A percentile compares a stretch with the other conserved stretches of the same genome.
Conservation (phyloP, 2,329 filamentous ascomycete species). For the Colletotrichum chrysophilum region DNA sequence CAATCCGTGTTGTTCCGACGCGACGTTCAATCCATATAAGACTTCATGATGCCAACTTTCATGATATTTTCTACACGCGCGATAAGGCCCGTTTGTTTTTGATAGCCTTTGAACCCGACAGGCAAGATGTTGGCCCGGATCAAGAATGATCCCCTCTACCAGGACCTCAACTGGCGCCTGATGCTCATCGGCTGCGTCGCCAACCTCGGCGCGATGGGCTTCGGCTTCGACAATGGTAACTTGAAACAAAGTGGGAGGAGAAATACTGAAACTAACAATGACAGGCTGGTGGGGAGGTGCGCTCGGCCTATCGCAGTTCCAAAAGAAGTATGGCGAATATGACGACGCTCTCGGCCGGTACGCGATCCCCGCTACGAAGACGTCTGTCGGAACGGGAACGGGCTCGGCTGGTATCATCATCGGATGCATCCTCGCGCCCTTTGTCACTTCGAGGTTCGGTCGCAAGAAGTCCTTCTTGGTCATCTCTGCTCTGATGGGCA, state of each 20-base stretch:
- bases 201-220: neutral
- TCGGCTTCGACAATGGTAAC: neutral
- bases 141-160: neutral
- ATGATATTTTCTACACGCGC: neutral
- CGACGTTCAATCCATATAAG: neutral
- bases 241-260: neutral
- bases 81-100: neutral
- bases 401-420: neutral
- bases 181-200: neutral
- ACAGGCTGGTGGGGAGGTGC: neutral
- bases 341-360: neutral
- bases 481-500: neutral
- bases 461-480: conserved; percentile 9
- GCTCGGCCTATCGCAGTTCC: neutral
- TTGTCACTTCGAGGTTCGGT: neutral
- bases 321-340: neutral
- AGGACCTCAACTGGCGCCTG: conserved; percentile 4
- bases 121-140: neutral
- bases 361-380: neutral
- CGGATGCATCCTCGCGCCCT: conserved; percentile 8
- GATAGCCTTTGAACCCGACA: too few species aligned
- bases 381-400: neutral
- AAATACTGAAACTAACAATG: neutral
- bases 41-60: neutral
- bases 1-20: neutral